Conservation (phyloP, 192 early-diverging fungal genomes). For the Borealophlyctis nickersoniae region DNA sequence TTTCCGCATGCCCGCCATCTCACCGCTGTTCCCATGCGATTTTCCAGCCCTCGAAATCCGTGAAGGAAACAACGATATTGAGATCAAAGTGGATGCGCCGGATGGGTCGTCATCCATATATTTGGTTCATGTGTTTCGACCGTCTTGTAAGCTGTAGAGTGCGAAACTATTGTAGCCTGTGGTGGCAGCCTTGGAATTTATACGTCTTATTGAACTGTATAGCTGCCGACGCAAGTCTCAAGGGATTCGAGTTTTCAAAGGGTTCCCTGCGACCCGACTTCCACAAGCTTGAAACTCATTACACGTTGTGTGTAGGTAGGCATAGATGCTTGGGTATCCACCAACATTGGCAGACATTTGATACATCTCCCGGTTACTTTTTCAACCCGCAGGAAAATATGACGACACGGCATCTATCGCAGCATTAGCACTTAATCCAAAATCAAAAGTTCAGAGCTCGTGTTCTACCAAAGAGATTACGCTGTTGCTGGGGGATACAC, state of each 20-base stretch:
- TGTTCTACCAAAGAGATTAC: not conserved
- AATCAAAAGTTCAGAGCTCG: slow-evolving; percentile 1
- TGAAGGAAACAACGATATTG: slow-evolving; percentile 33
- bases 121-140: slow-evolving; percentile 29
- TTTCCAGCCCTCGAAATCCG: slow-evolving; percentile 22
- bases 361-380: no score
- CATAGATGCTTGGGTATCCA: no score
- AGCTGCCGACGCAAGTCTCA: slow-evolving; percentile 38
- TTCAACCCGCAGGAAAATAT: not conserved
- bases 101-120: slow-evolving; percentile 41
- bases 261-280: slow-evolving; percentile 39
- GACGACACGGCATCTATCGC: not conserved
- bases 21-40: not conserved
- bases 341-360: no score
- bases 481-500: slow-evolving; percentile 27
- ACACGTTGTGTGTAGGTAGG: slow-evolving; percentile 30
- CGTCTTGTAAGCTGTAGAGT: slow-evolving; percentile 23
- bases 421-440: slow-evolving; percentile 11
- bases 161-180: not conserved
- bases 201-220: not conserved
- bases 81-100: slow-evolving; percentile 46
- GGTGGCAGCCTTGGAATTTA: not conserved
- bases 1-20: not conserved
- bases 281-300: slow-evolving; percentile 32
- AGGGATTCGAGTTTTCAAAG: slow-evolving; percentile 19